Conservation (phyloP, 805 yeast species). For the Zygoascus flipseniorum region DNA sequence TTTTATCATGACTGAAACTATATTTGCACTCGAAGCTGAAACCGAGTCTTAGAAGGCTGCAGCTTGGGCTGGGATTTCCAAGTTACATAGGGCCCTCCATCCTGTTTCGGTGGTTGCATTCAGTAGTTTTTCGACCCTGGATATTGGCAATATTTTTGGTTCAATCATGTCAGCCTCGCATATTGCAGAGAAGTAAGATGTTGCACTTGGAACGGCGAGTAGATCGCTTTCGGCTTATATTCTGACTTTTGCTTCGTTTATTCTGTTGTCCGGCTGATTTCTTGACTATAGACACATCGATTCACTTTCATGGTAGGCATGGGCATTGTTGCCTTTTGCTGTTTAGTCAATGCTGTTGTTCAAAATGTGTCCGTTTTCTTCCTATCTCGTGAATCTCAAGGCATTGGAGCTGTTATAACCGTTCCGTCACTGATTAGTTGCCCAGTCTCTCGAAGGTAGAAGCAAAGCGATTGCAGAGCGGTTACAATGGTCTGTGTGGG, state of each 20-base stretch:
- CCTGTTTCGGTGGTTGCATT: constrained; percentile 11
- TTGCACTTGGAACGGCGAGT: constrained; percentile 12
- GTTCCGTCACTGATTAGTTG: constrained; percentile 34
- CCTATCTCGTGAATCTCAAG: constrained; percentile 39
- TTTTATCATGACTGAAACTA: too few species aligned
- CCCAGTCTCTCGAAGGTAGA: constrained; percentile 25
- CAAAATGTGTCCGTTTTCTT: constrained; percentile 9
- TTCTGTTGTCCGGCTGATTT: constrained; percentile 35
- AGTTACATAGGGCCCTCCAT: constrained; percentile 2
- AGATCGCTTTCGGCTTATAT: constrained; percentile 41
- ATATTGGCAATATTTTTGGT: constrained; percentile 20
- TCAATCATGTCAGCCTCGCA: constrained; percentile 17
- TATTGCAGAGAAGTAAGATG: constrained; percentile 16
- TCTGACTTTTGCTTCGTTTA: constrained; percentile 38
- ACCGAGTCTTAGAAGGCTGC: too few species aligned
- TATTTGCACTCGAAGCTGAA: too few species aligned
- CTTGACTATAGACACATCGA: constrained; percentile 36
- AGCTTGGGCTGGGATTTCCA: background rate
- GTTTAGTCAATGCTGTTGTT: constrained; percentile 16
- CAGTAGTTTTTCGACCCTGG: constrained; percentile 17
- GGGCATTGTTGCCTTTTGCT: constrained; percentile 20
- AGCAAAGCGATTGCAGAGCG: constrained; percentile 25
- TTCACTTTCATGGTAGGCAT: constrained; percentile 25
- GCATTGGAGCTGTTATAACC: constrained; percentile 36
- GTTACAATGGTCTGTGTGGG: constrained; percentile 23